Conservation (phyloP, 2,329 filamentous ascomycete species). For the Fusarium pininemorale region DNA sequence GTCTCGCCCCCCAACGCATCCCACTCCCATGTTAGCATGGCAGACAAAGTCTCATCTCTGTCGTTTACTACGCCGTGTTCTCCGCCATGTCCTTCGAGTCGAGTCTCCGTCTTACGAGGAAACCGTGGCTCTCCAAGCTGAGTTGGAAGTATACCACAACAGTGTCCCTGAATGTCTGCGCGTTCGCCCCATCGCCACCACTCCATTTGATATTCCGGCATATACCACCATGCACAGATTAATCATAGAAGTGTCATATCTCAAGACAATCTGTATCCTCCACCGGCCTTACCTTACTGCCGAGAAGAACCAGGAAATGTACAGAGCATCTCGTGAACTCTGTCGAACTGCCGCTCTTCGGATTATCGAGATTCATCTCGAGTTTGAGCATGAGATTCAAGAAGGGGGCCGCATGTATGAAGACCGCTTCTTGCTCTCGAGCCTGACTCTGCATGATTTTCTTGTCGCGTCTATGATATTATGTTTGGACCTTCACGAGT, state of each 20-base stretch:
- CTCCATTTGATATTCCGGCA: constrained; percentile 55
- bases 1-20: constrained; percentile 53
- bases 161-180: constrained; percentile 52
- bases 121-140: constrained; percentile 50
- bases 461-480: constrained; percentile 68
- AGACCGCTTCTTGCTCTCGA: constrained; percentile 63
- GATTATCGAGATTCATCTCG: constrained; percentile 57
- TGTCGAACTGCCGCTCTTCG: constrained; percentile 56
- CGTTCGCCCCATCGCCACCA: constrained; percentile 53
- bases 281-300: constrained; percentile 58
- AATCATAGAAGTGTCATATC: constrained; percentile 59
- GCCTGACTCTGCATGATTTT: constrained; percentile 64
- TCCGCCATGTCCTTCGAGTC: constrained; percentile 53
- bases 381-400: constrained; percentile 56
- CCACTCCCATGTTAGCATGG: constrained; percentile 55
- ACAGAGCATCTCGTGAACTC: constrained; percentile 51
- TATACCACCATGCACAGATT: constrained; percentile 59
- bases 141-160: constrained; percentile 50
- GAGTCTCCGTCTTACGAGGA: constrained; percentile 49
- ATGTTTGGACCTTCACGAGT: constrained; percentile 60
- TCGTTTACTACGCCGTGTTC: constrained; percentile 54
- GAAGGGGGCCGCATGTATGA: constrained; percentile 61
- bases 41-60: constrained; percentile 55
- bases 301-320: constrained; percentile 50
- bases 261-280: constrained; percentile 60